These are phyloP conservation scores for Penicillium sp. DNA, from an alignment of 2,329 filamentous ascomycete species.

Conservation along the genomic window DNA sequence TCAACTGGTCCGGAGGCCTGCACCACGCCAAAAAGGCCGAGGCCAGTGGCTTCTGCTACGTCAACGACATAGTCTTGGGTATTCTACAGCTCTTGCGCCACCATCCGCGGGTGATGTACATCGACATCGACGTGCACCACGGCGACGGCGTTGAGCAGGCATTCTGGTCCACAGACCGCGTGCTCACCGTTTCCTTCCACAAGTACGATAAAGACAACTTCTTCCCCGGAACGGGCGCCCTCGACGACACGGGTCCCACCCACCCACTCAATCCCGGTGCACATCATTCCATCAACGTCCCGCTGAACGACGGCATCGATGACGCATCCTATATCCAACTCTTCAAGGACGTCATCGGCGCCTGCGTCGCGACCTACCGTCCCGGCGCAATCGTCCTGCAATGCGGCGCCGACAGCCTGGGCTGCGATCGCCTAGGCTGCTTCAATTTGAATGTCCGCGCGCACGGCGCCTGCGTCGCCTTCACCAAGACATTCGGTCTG, in stretches of 20 bases:
- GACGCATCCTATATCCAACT: conserved; percentile 85
- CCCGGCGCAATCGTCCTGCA: conserved; percentile 91
- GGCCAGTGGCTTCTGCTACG: conserved; percentile 96
- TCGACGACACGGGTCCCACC: conserved; percentile 80
- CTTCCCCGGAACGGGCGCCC: conserved; percentile 87
- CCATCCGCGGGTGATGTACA: conserved; percentile 85
- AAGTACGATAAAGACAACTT: conserved; percentile 86
- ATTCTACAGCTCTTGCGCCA: conserved; percentile 84
- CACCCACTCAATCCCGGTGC: conserved; percentile 83
- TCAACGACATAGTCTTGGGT: conserved; percentile 96
- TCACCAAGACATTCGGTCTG: conserved; percentile 76
- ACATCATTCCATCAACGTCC: conserved; percentile 88
- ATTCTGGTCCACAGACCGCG: conserved; percentile 84
- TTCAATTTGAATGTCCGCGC: conserved; percentile 97
- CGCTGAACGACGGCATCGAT: conserved; percentile 85
- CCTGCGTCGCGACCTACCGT: conserved; percentile 79
- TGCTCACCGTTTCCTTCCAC: conserved; percentile 94
- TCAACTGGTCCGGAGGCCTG: conserved; percentile 95
- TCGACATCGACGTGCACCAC: conserved; percentile 92
- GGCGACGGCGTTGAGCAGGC: conserved; percentile 90
- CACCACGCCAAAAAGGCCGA: conserved; percentile 96
- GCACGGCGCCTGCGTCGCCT: conserved; percentile 87
- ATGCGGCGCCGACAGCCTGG: conserved; percentile 92
- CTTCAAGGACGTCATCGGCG: conserved; percentile 78
- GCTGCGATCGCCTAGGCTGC: conserved; percentile 86